These are phyloP conservation scores for Annona cherimola DNA, from an alignment of 164 flowering plant species.

Conservation along the genomic window DNA sequence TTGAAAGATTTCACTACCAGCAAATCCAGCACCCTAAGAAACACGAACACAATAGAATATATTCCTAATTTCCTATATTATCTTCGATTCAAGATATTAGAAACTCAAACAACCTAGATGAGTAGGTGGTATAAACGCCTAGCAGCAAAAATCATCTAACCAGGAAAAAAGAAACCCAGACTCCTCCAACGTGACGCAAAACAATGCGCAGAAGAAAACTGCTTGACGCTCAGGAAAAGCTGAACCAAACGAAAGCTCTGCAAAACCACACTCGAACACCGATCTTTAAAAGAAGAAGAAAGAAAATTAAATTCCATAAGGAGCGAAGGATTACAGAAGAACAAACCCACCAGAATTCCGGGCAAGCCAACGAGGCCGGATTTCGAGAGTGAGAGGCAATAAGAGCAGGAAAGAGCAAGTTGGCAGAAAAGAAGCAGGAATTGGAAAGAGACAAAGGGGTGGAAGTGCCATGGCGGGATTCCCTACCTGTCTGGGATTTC, in stretches of 20 bases:
- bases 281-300: background rate
- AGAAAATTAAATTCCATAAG: background rate
- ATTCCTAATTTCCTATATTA: too few species aligned
- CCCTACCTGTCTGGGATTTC: constrained; percentile 32
- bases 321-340: background rate
- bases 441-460: background rate
- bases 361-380: background rate
- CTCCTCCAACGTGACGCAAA: background rate
- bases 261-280: background rate
- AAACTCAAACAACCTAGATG: background rate
- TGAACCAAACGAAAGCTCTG: background rate
- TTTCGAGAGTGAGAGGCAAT: constrained; percentile 2
- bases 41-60: too few species aligned
- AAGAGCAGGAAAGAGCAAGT: background rate
- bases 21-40: too few species aligned
- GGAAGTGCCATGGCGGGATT: constrained; percentile 3
- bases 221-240: background rate
- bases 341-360: background rate
- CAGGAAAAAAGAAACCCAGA: background rate
- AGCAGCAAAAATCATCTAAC: background rate
- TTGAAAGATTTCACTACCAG: background rate
- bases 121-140: background rate
- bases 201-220: background rate
- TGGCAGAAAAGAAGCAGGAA: background rate
- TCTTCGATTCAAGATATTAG: background rate